A percentile compares a stretch with the other conserved stretches of the same genome.
Evolutionary conservation across 305 asterid genomes (phyloP).

Genomic region (Petunia hybrid): DNA sequence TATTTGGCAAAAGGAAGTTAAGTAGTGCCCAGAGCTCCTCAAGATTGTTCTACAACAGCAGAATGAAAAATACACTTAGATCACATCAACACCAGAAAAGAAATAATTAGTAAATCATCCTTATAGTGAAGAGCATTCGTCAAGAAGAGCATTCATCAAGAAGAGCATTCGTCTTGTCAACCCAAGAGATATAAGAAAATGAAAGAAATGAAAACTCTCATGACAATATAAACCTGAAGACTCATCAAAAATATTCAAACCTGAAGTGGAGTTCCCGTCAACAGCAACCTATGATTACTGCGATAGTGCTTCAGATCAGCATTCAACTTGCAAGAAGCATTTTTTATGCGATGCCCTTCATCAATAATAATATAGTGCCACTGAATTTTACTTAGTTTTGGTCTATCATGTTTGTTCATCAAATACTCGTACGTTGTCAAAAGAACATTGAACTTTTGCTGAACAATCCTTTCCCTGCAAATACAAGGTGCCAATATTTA

Average conservation of each 20-base stretch:
- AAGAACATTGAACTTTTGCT: slow-evolving; percentile 93
- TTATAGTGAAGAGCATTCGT: background rate
- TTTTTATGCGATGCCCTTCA: slow-evolving; percentile 99
- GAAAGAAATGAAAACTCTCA: background rate
- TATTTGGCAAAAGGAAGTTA: slow-evolving; percentile 96
- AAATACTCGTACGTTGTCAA: slow-evolving; percentile 97
- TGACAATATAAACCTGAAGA: slow-evolving; percentile 32
- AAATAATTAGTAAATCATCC: slow-evolving; percentile 23
- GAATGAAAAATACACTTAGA: slow-evolving; percentile 30
- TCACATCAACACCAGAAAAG: slow-evolving; percentile 31
- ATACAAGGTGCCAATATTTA: slow-evolving; percentile 39
- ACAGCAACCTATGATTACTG: slow-evolving; percentile 92
- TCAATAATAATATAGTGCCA: slow-evolving; percentile 99
- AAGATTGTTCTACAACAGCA: slow-evolving; percentile 81
- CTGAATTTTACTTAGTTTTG: slow-evolving; percentile 88
- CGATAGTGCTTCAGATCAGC: slow-evolving; percentile 94
- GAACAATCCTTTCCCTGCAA: slow-evolving; percentile 93
- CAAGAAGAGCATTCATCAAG: background rate
- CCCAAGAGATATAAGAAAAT: slow-evolving; percentile 31
- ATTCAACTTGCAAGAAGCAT: slow-evolving; percentile 99
- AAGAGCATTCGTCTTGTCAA: slow-evolving; percentile 19
- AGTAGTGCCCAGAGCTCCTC: slow-evolving; percentile 99
- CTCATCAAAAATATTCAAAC: slow-evolving; percentile 38
- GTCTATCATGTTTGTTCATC: slow-evolving; percentile 99
- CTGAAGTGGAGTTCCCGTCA: slow-evolving; percentile 99